phyloP scores from a whole-genome alignment of 2,329 filamentous ascomycete genomes.

The Epichloe scottii region DNA sequence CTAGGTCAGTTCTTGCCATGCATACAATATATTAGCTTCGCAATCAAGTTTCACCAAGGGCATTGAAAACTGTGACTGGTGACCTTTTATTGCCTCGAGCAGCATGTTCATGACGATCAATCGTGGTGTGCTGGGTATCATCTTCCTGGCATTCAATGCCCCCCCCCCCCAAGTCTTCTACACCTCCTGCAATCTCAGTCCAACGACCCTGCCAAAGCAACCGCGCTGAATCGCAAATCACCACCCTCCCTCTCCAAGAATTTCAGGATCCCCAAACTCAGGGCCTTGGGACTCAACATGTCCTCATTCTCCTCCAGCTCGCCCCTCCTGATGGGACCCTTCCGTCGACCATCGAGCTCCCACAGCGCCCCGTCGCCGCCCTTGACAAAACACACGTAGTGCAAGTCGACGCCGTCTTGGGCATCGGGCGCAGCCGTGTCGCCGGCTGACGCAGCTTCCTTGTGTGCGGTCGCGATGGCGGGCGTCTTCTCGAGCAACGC shows the following conservation, averaged over 20 bases:
- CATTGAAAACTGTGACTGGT: too few relatives aligned
- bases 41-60: too few relatives aligned
- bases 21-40: too few relatives aligned
- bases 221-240: constrained; percentile 46
- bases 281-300: constrained; percentile 60
- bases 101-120: too few relatives aligned
- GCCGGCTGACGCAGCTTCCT: constrained; percentile 60
- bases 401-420: constrained; percentile 74
- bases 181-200: constrained; percentile 22
- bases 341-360: constrained; percentile 48
- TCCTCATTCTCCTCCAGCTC: constrained; percentile 49
- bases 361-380: constrained; percentile 47
- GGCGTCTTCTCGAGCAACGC: constrained; percentile 64
- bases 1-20: too few relatives aligned
- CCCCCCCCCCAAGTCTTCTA: too few relatives aligned
- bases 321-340: constrained; percentile 45
- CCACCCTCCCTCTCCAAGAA: constrained; percentile 43
- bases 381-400: constrained; percentile 94
- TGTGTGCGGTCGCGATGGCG: constrained; percentile 66
- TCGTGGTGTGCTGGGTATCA: too few relatives aligned
- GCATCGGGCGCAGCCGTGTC: constrained; percentile 70
- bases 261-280: constrained; percentile 53
- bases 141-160: neutral
- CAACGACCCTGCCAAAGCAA: constrained; percentile 39
- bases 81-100: too few relatives aligned